Evolutionary conservation across 208 protist genomes (phyloP), one percentile per base, ranked within the genome.

Genomic region (Trypanosoma mega): DNA sequence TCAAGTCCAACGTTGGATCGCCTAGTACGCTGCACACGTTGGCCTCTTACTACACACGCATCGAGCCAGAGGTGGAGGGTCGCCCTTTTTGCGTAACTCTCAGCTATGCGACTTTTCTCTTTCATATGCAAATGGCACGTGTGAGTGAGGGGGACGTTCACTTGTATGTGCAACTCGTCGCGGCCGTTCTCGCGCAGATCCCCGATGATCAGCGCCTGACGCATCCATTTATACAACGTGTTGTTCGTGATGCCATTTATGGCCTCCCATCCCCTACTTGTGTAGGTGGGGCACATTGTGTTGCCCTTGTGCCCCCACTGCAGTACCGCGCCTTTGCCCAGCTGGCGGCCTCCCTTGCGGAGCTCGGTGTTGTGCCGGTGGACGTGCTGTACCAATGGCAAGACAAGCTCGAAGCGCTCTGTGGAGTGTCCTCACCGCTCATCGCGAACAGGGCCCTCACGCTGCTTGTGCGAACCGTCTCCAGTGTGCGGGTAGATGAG

Each of bases 71-170:
- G 58, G 81, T 96, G 36, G 83, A 93, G 37, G 82, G 68, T 20
- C 68, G 76, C 9, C 86, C 90, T 12, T 96, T 96, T 69, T 96
- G 90, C 50, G 90, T 96, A 14, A 82, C 72, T 21, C 80, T 96
- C 34, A 93, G 86, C 74, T 92, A 85, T 63, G 69, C 86, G 18
- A 93, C 90, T 9, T 96, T 96, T 63, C 75, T 96, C 16, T 96
- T 92, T 53, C 90, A 96, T 60, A 82, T 93, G 57, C 86, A 96
- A 61, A 96, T 96, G 90, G 72, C 90, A 39, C 86, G 84, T 52
- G 85, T 96, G 41, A 85, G 77, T 62, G 57, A 87, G 11, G 23
- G 70, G 3, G 90, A 96, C 62, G 82, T 92, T 24, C 84, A 93
- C 44, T 33, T 92, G 43, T 96, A 96, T 68, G 86, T 87, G 43